These are phyloP conservation scores for Sungouiella thailandica DNA, from an alignment of 805 yeast genomes.

Conservation along the genomic window DNA sequence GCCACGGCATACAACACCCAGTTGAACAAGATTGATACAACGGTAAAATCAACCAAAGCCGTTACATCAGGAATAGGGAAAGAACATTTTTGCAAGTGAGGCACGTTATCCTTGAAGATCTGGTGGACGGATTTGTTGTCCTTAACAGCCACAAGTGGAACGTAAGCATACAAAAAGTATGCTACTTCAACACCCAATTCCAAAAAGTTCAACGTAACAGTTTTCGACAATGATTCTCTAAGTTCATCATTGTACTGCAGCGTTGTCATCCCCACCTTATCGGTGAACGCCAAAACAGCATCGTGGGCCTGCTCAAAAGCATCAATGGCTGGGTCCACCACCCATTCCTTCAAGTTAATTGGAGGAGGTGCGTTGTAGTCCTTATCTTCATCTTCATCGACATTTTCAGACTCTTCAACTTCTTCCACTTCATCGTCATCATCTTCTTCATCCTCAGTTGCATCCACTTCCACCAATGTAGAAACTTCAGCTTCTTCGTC, in stretches of 20 bases:
- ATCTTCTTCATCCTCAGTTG: conserved; percentile 14
- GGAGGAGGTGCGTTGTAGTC: conserved; percentile 38
- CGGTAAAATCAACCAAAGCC: conserved; percentile 24
- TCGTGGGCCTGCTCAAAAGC: conserved; percentile 21
- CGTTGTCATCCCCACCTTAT: conserved; percentile 31
- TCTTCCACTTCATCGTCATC: conserved; percentile 20
- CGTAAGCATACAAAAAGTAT: conserved; percentile 28
- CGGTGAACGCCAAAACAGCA: conserved; percentile 28
- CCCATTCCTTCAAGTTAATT: conserved; percentile 30
- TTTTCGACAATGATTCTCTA: conserved; percentile 35
- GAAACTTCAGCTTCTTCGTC: conserved; percentile 27
- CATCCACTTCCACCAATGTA: conserved; percentile 27
- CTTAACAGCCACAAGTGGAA: conserved; percentile 32
- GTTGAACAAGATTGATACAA: conserved; percentile 25
- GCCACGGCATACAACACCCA: conserved; percentile 41
- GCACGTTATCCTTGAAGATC: conserved; percentile 29
- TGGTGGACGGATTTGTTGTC: conserved; percentile 34
- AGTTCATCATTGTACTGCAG: conserved; percentile 32
- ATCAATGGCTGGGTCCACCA: conserved; percentile 35
- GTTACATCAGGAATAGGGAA: conserved; percentile 33
- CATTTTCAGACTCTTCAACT: conserved; percentile 16
- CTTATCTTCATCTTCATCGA: conserved; percentile 28
- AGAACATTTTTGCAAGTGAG: conserved; percentile 16
- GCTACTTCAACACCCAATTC: conserved; percentile 27
- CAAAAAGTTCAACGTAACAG: conserved; percentile 32